These are phyloP conservation scores for Tylopilus intermedius DNA, from an alignment of 768 basidiomycete genomes.

Conservation along the genomic window DNA sequence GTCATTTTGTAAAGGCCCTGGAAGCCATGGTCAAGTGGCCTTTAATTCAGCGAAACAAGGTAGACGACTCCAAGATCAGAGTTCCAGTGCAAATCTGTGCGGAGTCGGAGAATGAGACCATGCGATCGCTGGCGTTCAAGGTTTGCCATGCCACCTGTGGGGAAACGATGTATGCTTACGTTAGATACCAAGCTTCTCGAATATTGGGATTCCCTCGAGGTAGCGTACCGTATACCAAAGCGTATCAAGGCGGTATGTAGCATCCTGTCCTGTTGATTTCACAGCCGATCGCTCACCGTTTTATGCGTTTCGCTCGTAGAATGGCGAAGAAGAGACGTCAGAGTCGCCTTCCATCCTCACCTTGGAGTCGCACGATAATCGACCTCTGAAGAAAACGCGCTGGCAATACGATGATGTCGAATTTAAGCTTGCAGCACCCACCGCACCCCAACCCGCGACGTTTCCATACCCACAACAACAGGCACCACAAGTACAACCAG, in stretches of 20 bases:
- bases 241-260: slow-evolving; percentile 41
- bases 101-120: slow-evolving; percentile 49
- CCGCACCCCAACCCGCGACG: neutral
- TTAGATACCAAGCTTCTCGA: slow-evolving; percentile 48
- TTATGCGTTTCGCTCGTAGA: slow-evolving; percentile 11
- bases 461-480: neutral
- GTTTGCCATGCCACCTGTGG: slow-evolving; percentile 34
- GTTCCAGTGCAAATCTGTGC: slow-evolving; percentile 54
- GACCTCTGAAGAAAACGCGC: slow-evolving; percentile 31
- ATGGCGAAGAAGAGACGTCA: slow-evolving; percentile 28
- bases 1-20: slow-evolving; percentile 41
- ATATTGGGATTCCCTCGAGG: slow-evolving; percentile 72
- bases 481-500: neutral
- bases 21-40: slow-evolving; percentile 76
- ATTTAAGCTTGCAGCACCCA: slow-evolving; percentile 13
- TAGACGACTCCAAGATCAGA: slow-evolving; percentile 77
- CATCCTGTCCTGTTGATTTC: neutral
- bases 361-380: slow-evolving; percentile 22
- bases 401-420: slow-evolving; percentile 24
- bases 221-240: slow-evolving; percentile 87
- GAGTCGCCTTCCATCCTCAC: slow-evolving; percentile 17
- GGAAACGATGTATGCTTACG: neutral
- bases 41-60: slow-evolving; percentile 80
- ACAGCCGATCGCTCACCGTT: neutral
- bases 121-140: slow-evolving; percentile 58